phyloP scores from a whole-genome alignment of 805 yeast species.

The Naumovozyma dairenensis region DNA sequence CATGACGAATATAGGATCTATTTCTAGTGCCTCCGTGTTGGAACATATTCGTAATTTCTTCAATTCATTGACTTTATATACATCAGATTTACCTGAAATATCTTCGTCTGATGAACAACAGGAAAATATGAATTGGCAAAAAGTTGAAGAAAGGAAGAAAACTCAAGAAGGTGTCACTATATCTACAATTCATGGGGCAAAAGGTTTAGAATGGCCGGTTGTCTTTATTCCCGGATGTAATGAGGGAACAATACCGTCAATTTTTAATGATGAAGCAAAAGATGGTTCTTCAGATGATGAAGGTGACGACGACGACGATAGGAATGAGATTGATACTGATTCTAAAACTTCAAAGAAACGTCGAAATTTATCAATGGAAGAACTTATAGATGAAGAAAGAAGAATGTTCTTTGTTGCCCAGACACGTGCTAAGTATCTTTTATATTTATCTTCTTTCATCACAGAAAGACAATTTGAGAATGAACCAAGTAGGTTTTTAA shows the following conservation, averaged over 20 bases:
- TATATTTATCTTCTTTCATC: conserved; percentile 34
- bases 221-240: conserved; percentile 71
- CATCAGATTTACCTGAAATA: conserved; percentile 16
- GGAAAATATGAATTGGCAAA: conserved; percentile 12
- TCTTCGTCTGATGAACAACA: conserved; percentile 6
- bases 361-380: conserved; percentile 6
- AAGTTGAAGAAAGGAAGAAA: conserved; percentile 12
- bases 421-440: conserved; percentile 63
- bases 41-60: conserved; percentile 27
- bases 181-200: conserved; percentile 85
- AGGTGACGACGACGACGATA: conserved; percentile 10
- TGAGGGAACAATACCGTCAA: conserved; percentile 58
- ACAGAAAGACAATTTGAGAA: conserved; percentile 14
- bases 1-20: background rate
- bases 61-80: conserved; percentile 29
- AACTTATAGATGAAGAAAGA: conserved; percentile 58
- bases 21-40: conserved; percentile 1
- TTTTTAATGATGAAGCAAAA: conserved; percentile 28
- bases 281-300: conserved; percentile 8
- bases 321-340: conserved; percentile 8
- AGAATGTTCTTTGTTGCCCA: conserved; percentile 81
- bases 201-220: conserved; percentile 93
- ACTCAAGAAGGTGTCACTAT: conserved; percentile 34
- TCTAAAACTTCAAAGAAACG: conserved; percentile 5
- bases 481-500: conserved; percentile 26